These are phyloP conservation scores for Datura wrightii DNA, from an alignment of 257 asterid species.

Conservation along the genomic window DNA sequence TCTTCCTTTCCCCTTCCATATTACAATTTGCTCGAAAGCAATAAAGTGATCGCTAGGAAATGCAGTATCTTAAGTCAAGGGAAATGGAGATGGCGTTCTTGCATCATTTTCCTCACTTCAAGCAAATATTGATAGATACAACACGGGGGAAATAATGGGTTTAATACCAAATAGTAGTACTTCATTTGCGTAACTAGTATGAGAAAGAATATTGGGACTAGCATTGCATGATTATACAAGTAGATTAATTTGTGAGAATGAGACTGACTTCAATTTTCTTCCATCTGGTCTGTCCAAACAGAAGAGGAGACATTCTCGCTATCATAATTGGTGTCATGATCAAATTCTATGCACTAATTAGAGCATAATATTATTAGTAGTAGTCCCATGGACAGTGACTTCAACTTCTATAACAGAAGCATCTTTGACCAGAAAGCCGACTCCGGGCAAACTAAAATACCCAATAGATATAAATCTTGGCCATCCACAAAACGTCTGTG, in stretches of 20 bases:
- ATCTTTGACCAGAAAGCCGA: conserved; percentile 53
- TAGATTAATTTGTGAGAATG: not conserved
- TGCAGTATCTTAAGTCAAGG: not conserved
- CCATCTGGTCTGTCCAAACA: not conserved
- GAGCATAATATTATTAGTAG: conserved; percentile 29
- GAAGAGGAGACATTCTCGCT: not conserved
- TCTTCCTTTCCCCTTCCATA: not conserved
- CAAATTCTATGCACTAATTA: not conserved
- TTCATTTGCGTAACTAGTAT: not conserved
- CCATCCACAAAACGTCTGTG: conserved; percentile 60
- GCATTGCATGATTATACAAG: not conserved
- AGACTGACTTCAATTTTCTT: conserved; percentile 7
- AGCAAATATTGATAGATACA: not conserved
- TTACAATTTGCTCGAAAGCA: not conserved
- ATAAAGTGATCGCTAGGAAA: not conserved
- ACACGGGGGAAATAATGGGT: not conserved
- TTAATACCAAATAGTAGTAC: not conserved
- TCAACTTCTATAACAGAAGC: conserved; percentile 63
- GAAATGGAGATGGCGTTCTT: not conserved
- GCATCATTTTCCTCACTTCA: not conserved
- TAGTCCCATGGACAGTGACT: conserved; percentile 58
- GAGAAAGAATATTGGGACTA: not conserved
- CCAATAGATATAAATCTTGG: conserved; percentile 56
- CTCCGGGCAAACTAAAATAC: conserved; percentile 40
- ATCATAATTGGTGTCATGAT: not conserved